These are phyloP conservation scores for Podospora sp. DNA, from an alignment of 495 filamentous ascomycete species.

Conservation along the genomic window DNA sequence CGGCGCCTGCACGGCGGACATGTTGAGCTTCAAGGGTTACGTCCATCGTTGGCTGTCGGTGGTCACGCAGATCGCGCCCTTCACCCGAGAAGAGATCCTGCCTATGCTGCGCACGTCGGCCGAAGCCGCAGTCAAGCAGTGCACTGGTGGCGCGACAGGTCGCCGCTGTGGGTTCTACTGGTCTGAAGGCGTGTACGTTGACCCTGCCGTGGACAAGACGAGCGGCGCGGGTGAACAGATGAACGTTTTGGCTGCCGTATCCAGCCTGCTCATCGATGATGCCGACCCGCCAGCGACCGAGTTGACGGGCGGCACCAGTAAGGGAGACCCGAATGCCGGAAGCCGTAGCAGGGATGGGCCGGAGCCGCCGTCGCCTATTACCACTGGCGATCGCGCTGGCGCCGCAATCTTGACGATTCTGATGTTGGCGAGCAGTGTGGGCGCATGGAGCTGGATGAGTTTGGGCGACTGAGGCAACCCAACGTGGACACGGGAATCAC, in stretches of 20 bases:
- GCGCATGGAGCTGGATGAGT: slow-evolving; percentile 36
- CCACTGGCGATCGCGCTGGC: slow-evolving; percentile 31
- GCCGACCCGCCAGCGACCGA: slow-evolving; percentile 31
- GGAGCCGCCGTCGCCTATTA: slow-evolving; percentile 27
- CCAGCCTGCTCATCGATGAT: slow-evolving; percentile 50
- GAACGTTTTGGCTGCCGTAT: slow-evolving; percentile 65
- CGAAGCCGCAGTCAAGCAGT: slow-evolving; percentile 66
- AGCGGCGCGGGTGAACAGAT: slow-evolving; percentile 69
- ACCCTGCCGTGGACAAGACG: slow-evolving; percentile 64
- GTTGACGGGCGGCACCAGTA: slow-evolving; percentile 30
- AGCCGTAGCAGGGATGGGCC: slow-evolving; percentile 16
- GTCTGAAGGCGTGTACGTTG: slow-evolving; percentile 58
- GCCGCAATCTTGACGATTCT: slow-evolving; percentile 36
- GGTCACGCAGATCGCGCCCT: slow-evolving; percentile 71
- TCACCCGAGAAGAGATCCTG: slow-evolving; percentile 60
- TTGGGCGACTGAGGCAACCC: slow-evolving; percentile 28
- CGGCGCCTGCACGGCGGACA: slow-evolving; percentile 69
- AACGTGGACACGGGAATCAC: neutral
- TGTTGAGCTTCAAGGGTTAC: slow-evolving; percentile 80
- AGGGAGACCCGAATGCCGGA: slow-evolving; percentile 30
- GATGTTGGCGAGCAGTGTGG: slow-evolving; percentile 25
- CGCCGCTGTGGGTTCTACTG: slow-evolving; percentile 62
- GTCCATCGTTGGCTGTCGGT: slow-evolving; percentile 76
- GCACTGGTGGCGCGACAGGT: slow-evolving; percentile 59
- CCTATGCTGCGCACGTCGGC: slow-evolving; percentile 64